Conservation (phyloP, 805 yeast genomes). For the Debaryomyces tyrocola region DNA sequence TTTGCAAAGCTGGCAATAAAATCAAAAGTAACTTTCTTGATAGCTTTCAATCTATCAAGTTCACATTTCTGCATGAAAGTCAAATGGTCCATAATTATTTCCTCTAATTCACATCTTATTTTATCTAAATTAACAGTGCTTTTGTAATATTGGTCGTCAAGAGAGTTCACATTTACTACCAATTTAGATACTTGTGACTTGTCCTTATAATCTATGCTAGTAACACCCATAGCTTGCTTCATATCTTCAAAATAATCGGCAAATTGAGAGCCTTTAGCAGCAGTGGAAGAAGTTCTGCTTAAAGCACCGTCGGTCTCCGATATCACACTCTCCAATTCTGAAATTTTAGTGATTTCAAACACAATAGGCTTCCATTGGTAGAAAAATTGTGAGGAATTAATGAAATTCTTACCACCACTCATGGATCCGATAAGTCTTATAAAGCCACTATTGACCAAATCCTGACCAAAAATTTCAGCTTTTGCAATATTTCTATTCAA, state of each 20-base stretch:
- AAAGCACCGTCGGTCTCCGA: background rate
- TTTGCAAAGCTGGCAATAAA: conserved; percentile 67
- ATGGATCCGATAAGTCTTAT: conserved; percentile 66
- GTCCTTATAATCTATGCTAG: conserved; percentile 44
- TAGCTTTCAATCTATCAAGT: conserved; percentile 69
- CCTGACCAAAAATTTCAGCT: conserved; percentile 77
- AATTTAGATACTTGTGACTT: conserved; percentile 52
- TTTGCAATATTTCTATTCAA: conserved; percentile 49
- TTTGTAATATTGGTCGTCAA: conserved; percentile 54
- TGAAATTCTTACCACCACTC: conserved; percentile 54
- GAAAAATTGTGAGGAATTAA: conserved; percentile 68
- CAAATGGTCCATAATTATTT: conserved; percentile 66
- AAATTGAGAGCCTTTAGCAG: conserved; percentile 9
- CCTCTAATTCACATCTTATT: conserved; percentile 72
- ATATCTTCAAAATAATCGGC: conserved; percentile 41
- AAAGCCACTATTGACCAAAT: conserved; percentile 59
- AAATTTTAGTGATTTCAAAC: conserved; percentile 45
- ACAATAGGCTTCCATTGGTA: conserved; percentile 82
- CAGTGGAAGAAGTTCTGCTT: conserved; percentile 1
- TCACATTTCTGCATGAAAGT: conserved; percentile 83
- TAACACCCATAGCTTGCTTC: conserved; percentile 47
- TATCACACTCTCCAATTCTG: conserved; percentile 6
- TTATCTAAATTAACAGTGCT: conserved; percentile 60
- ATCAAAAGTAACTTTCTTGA: conserved; percentile 74
- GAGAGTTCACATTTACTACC: conserved; percentile 54